These are phyloP conservation scores for Alliaria petiolata DNA, from an alignment of 345 rosid genomes.

Conservation along the genomic window DNA sequence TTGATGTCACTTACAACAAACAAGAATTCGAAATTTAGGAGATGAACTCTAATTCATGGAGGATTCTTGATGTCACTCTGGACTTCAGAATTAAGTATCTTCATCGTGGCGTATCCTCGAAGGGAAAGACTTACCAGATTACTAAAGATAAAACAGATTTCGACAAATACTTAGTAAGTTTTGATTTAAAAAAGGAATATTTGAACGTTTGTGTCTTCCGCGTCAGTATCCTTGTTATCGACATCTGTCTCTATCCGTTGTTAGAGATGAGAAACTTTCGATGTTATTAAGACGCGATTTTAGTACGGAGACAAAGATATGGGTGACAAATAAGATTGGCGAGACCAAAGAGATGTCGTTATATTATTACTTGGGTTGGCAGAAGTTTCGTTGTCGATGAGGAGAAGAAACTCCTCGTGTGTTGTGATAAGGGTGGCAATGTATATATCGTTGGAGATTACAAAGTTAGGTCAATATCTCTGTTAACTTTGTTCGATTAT, in stretches of 20 bases:
- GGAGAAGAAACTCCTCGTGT: neutral
- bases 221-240: neutral
- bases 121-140: neutral
- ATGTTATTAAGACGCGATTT: neutral
- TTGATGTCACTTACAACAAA: no score
- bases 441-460: neutral
- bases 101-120: neutral
- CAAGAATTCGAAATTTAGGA: neutral
- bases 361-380: no score
- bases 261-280: neutral
- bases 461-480: neutral
- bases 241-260: neutral
- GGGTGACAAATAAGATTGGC: neutral
- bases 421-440: no score
- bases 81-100: neutral
- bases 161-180: neutral
- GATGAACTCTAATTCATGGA: neutral
- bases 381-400: neutral
- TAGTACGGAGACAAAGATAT: neutral
- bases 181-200: conserved; percentile 2
- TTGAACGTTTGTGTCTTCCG: neutral
- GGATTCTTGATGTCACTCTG: neutral
- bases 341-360: neutral
- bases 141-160: neutral
- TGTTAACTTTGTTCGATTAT: neutral